Evolutionary conservation across 176 grass and related monocot species (phyloP), one percentile per base, ranked within the genome.

Genomic region (Ensete ventricosum): DNA sequence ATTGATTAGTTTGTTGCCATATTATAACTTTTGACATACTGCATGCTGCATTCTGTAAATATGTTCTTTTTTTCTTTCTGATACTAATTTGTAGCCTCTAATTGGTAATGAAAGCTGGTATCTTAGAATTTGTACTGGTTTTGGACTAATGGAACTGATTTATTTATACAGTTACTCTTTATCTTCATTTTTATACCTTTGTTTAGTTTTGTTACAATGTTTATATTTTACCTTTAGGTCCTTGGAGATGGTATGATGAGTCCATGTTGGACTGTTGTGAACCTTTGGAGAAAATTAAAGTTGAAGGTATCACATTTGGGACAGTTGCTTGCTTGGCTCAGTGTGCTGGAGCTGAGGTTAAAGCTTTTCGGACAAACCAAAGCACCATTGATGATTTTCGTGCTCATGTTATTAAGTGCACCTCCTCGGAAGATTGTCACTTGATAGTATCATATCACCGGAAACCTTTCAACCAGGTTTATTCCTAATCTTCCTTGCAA

Each of bases 161-260:
- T 14, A 12, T 65, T 65, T 27, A 65, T 65, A 14, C 16, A 10
- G 17, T 20, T 70, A 14, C 3, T 11, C 14, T 76, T 49, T 74
- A 14, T 58, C 17, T 34, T 22, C 52, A 9, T 52, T 23, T 16
- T 64, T 52, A 5, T 43, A 49, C 2, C 21, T 52, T 48, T 23
- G 23, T 64, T 77, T 52, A 14, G 23, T 50, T 52, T n/a, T 13
- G 11, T 14, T 54, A 16, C 9, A 1, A 24, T 74, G 52, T 2
- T n/a, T 25, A 50, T 55, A 29, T 43, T 65, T 52, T 77, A 22
- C 12, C 50, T 72, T 66, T 73, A 88, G 85, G 78, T 52, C 93
- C 90, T 50, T 93, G 94, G 94, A 86, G 94, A 54, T 97, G 94
- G 94, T 97, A 93, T 84, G 94, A 97, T 48, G 94, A 97, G 85